A percentile compares a stretch with the other conserved stretches of the same genome.
These are phyloP conservation scores for Fusarium tjaetaba DNA, from an alignment of 2,329 filamentous ascomycete species.

Conservation along the genomic window DNA sequence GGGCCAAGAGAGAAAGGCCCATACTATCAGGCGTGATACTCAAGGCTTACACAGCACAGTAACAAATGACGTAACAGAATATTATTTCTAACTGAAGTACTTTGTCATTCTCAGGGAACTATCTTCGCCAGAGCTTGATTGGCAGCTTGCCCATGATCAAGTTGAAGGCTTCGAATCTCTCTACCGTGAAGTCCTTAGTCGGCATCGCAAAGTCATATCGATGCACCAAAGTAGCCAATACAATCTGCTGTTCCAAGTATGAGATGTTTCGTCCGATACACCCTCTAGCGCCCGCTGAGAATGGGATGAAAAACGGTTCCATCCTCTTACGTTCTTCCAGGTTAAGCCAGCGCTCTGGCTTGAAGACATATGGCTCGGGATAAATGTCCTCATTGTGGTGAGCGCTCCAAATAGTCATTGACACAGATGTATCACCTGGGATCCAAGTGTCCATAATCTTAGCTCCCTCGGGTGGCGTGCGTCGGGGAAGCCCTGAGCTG, in stretches of 20 bases:
- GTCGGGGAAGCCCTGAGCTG: constrained; percentile 42
- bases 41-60: background rate
- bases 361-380: constrained; percentile 51
- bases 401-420: constrained; percentile 50
- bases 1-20: background rate
- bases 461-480: constrained; percentile 43
- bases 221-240: constrained; percentile 54
- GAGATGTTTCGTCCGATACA: constrained; percentile 55
- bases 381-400: constrained; percentile 54
- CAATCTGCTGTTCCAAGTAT: constrained; percentile 57
- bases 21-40: background rate
- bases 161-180: background rate
- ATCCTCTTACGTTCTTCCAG: constrained; percentile 45
- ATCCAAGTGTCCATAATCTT: constrained; percentile 47
- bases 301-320: constrained; percentile 52
- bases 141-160: constrained; percentile 1
- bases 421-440: constrained; percentile 51
- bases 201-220: constrained; percentile 52
- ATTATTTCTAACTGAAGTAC: background rate
- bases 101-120: background rate
- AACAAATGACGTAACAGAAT: background rate
- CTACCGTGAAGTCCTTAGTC: background rate
- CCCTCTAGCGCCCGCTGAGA: constrained; percentile 52
- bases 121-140: background rate
- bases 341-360: constrained; percentile 54